These are phyloP conservation scores for Jackrogersella multiformis DNA, from an alignment of 495 filamentous ascomycete genomes.

Conservation along the genomic window DNA sequence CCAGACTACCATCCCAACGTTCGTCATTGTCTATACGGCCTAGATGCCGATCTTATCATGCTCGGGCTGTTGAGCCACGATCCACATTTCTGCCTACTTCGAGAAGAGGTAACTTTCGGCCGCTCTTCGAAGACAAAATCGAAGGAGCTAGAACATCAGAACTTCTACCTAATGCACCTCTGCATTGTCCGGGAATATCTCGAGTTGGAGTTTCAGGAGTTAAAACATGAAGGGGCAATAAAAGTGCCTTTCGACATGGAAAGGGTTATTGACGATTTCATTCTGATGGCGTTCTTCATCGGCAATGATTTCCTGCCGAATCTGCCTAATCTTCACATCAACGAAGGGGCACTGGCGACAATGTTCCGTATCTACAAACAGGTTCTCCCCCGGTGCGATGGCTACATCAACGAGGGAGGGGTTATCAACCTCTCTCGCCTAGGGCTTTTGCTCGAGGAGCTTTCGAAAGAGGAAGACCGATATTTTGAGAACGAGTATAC, in stretches of 20 bases:
- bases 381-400: slow-evolving; percentile 84
- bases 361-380: slow-evolving; percentile 98
- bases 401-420: slow-evolving; percentile 96
- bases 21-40: slow-evolving; percentile 95
- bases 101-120: slow-evolving; percentile 98
- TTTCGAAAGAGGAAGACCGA: slow-evolving; percentile 82
- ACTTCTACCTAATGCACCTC: slow-evolving; percentile 97
- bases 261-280: slow-evolving; percentile 97
- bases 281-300: slow-evolving; percentile 99
- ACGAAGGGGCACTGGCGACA: slow-evolving; percentile 92
- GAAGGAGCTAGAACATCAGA: slow-evolving; percentile 97
- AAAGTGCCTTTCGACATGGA: slow-evolving; percentile 92
- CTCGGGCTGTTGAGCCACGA: slow-evolving; percentile 95
- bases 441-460: slow-evolving; percentile 78
- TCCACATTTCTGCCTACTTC: slow-evolving; percentile 95
- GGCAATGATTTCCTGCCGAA: slow-evolving; percentile 99
- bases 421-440: slow-evolving; percentile 87
- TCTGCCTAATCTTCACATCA: slow-evolving; percentile 95
- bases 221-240: slow-evolving; percentile 79
- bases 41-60: slow-evolving; percentile 99
- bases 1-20: slow-evolving; percentile 93
- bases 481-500: slow-evolving; percentile 90
- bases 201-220: slow-evolving; percentile 94
- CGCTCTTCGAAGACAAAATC: slow-evolving; percentile 83
- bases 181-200: slow-evolving; percentile 98